These are phyloP conservation scores for Verbena officinalis DNA, from an alignment of 257 asterid species.

Conservation along the genomic window DNA sequence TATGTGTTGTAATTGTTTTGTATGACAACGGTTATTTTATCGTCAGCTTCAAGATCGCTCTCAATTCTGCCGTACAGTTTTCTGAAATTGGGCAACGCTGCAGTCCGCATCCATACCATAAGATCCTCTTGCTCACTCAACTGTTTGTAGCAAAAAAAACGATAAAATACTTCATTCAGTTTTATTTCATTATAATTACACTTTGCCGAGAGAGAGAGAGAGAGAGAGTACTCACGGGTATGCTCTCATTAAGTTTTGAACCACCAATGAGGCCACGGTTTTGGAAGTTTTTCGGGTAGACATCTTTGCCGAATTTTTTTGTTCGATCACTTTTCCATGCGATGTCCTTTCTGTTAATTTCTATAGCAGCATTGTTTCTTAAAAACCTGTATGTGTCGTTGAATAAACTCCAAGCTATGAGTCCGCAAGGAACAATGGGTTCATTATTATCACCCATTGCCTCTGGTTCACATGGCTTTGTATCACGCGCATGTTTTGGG, in stretches of 20 bases:
- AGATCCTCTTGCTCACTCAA: conserved; percentile 95
- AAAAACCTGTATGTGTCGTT: conserved; percentile 69
- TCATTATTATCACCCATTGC: conserved; percentile 20
- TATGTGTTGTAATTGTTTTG: conserved; percentile 85
- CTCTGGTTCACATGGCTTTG: conserved; percentile 72
- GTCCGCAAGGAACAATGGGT: conserved; percentile 88
- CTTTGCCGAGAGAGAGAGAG: not conserved
- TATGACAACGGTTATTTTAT: conserved; percentile 62
- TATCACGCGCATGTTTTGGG: conserved; percentile 32
- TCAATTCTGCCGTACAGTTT: conserved; percentile 84
- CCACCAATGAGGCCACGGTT: conserved; percentile 67
- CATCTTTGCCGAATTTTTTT: conserved; percentile 61
- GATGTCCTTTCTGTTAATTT: conserved; percentile 62
- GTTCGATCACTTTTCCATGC: conserved; percentile 75
- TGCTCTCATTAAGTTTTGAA: conserved; percentile 53
- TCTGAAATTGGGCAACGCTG: conserved; percentile 78
- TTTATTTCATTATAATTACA: no score
- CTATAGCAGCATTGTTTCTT: conserved; percentile 30
- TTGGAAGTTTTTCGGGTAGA: conserved; percentile 82
- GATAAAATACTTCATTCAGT: no score
- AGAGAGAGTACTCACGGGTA: conserved; percentile 63
- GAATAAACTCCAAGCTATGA: conserved; percentile 91
- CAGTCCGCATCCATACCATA: conserved; percentile 92
- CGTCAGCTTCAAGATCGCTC: conserved; percentile 72
- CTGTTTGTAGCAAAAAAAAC: conserved; percentile 47